These are phyloP conservation scores for Detonula confervacea DNA, from an alignment of 352 stramenopile species.

Conservation along the genomic window DNA sequence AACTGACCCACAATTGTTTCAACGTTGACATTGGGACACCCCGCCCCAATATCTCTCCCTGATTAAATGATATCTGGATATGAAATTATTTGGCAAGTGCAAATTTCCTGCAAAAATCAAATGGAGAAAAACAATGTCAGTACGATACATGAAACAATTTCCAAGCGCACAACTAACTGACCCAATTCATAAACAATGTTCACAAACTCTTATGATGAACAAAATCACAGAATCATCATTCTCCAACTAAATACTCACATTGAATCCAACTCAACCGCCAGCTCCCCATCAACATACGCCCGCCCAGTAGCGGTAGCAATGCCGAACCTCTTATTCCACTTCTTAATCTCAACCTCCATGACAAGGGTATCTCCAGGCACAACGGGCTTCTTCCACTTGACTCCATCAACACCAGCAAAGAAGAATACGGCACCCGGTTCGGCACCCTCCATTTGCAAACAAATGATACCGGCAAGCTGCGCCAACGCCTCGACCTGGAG, in stretches of 20 bases:
- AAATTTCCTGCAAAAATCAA: slow-evolving; percentile 63
- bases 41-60: too few species aligned
- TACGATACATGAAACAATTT: not conserved
- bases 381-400: slow-evolving; percentile 90
- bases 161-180: too few species aligned
- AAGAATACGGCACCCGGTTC: slow-evolving; percentile 87
- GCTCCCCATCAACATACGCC: slow-evolving; percentile 88
- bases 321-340: slow-evolving; percentile 88
- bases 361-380: slow-evolving; percentile 88
- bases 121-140: not conserved
- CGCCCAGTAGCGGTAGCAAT: slow-evolving; percentile 88
- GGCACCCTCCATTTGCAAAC: slow-evolving; percentile 85
- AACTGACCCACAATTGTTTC: too few species aligned
- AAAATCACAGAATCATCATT: not conserved
- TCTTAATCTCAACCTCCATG: slow-evolving; percentile 90
- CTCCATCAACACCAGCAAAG: slow-evolving; percentile 88
- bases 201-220: not conserved
- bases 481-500: slow-evolving; percentile 89
- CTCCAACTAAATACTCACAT: slow-evolving; percentile 60
- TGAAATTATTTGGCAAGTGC: slow-evolving; percentile 82
- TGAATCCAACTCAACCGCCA: slow-evolving; percentile 82
- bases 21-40: too few species aligned
- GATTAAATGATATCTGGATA: too few species aligned
- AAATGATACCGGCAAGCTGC: slow-evolving; percentile 88
- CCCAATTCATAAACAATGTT: slow-evolving; percentile 6